A percentile compares a stretch with the other conserved stretches of the same genome.
These are phyloP conservation scores for Halteria grandinella DNA, from an alignment of 73 alveolate species.

Conservation along the genomic window DNA sequence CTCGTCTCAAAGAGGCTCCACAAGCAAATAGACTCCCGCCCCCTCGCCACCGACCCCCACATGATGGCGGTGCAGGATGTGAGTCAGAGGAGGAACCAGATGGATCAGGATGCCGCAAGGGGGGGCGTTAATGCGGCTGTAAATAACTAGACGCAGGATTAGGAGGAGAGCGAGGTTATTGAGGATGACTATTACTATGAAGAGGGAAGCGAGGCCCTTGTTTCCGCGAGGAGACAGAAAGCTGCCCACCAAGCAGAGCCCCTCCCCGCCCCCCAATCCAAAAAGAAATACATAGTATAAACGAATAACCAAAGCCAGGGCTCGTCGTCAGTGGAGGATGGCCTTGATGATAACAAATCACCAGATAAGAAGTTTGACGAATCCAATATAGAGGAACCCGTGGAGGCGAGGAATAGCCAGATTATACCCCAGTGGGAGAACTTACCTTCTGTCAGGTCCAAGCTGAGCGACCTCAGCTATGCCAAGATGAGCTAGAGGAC, in stretches of 20 bases:
- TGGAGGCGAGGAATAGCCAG: too few relatives aligned
- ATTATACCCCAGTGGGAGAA: too few relatives aligned
- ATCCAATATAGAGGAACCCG: too few relatives aligned
- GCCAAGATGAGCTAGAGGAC: neutral
- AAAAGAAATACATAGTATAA: neutral
- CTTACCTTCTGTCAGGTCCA: too few relatives aligned
- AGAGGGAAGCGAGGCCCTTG: neutral
- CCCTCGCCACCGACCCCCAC: neutral
- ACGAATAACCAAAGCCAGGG: neutral
- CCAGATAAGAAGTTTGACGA: too few relatives aligned
- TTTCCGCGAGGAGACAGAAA: neutral
- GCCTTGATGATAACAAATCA: too few relatives aligned
- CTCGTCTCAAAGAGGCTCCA: neutral
- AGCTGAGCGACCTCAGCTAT: neutral
- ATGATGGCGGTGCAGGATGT: neutral
- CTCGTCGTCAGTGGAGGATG: neutral
- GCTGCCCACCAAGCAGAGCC: neutral
- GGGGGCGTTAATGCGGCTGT: constrained; percentile 32
- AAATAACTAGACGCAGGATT: too few relatives aligned
- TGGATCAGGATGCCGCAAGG: neutral
- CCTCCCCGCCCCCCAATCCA: neutral
- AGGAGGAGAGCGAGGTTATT: constrained; percentile 2
- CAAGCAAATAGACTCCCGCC: too few relatives aligned
- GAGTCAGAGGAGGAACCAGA: neutral
- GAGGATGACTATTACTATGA: neutral